Conservation (phyloP, 768 basidiomycete genomes). For the Pleurotus eryngii region DNA sequence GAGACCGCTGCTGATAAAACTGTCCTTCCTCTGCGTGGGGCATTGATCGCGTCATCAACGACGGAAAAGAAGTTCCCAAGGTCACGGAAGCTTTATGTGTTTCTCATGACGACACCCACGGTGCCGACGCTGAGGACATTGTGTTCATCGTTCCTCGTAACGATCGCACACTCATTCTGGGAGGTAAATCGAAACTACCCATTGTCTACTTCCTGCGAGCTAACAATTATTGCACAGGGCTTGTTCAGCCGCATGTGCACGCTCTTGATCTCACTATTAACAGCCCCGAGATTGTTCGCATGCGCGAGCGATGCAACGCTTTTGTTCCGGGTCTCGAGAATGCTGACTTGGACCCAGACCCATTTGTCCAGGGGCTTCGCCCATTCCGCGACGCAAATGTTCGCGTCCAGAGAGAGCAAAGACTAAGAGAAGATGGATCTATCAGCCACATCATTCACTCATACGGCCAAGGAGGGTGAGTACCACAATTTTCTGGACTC, state of each 20-base stretch:
- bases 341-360: slow-evolving; percentile 21
- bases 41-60: slow-evolving; percentile 33
- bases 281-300: slow-evolving; percentile 25
- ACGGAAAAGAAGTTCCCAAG: slow-evolving; percentile 30
- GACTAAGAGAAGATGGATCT: neutral
- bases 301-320: slow-evolving; percentile 24
- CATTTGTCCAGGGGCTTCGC: slow-evolving; percentile 25
- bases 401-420: slow-evolving; percentile 24
- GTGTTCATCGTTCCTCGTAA: slow-evolving; percentile 34
- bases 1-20: slow-evolving; percentile 30
- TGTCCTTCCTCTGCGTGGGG: slow-evolving; percentile 35
- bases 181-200: slow-evolving; percentile 11
- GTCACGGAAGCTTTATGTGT: slow-evolving; percentile 29
- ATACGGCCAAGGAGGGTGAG: slow-evolving; percentile 22
- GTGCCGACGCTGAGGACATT: slow-evolving; percentile 25
- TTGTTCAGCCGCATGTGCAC: slow-evolving; percentile 22
- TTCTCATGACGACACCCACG: slow-evolving; percentile 27
- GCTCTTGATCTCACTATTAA: slow-evolving; percentile 22
- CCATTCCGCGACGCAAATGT: slow-evolving; percentile 24
- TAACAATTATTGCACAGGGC: slow-evolving; percentile 8
- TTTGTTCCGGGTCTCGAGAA: slow-evolving; percentile 24
- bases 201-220: neutral
- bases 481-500: too few relatives aligned
- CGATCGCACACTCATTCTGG: slow-evolving; percentile 31
- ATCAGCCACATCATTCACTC: slow-evolving; percentile 23